phyloP scores from a whole-genome alignment of 805 yeast genomes.

The Lipomyces chichibuensis region DNA sequence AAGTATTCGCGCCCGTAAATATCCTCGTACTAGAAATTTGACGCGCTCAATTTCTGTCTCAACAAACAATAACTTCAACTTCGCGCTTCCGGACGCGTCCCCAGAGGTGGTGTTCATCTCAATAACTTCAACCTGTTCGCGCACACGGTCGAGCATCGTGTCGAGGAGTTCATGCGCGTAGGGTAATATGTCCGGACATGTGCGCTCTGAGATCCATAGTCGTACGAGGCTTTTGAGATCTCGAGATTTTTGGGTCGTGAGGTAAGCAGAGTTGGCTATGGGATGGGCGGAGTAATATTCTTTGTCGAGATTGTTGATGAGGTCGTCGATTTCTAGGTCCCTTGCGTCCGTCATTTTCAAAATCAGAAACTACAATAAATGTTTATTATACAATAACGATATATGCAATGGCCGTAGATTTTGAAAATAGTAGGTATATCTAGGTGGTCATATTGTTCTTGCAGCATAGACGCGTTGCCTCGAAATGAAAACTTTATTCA shows the following conservation, averaged over 20 bases:
- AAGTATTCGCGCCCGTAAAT: constrained; percentile 71
- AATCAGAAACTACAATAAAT: neutral
- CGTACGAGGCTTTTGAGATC: constrained; percentile 53
- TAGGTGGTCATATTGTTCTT: too few relatives aligned
- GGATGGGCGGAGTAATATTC: constrained; percentile 11
- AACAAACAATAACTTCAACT: constrained; percentile 76
- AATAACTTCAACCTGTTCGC: constrained; percentile 65
- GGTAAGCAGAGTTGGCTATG: neutral
- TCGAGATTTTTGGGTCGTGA: constrained; percentile 2
- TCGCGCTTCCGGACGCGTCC: constrained; percentile 57
- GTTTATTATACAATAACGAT: neutral
- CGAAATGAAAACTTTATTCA: neutral
- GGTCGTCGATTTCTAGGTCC: constrained; percentile 38
- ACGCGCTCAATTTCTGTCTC: constrained; percentile 91
- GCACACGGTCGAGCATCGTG: constrained; percentile 60
- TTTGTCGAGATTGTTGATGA: constrained; percentile 36
- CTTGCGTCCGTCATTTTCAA: constrained; percentile 8
- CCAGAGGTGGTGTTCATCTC: constrained; percentile 81
- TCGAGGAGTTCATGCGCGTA: constrained; percentile 66
- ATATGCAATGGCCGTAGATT: neutral
- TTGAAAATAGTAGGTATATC: too few relatives aligned
- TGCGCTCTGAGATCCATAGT: constrained; percentile 82
- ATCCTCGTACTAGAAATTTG: constrained; percentile 77
- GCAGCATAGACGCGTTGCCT: neutral
- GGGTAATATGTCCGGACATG: constrained; percentile 82